These are phyloP conservation scores for Gonium pectorale DNA, from an alignment of 139 green algal genomes.

Conservation along the genomic window DNA sequence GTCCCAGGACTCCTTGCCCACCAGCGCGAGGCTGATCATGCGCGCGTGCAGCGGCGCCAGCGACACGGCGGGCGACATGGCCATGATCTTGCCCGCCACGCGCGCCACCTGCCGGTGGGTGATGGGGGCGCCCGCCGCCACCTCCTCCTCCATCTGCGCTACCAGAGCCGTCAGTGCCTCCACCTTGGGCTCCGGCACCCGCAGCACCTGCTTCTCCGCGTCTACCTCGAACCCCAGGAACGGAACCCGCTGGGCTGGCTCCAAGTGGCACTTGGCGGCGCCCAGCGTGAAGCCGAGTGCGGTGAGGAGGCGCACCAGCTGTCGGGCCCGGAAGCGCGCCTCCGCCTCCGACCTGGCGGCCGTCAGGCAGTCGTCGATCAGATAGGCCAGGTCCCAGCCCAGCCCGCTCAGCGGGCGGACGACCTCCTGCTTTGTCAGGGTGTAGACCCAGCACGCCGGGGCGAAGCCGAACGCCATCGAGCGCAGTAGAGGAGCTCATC, in stretches of 20 bases:
- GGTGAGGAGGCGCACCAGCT: background rate
- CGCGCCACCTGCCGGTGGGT: background rate
- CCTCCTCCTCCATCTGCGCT: background rate
- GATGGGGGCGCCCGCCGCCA: background rate
- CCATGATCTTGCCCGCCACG: background rate
- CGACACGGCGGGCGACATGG: background rate
- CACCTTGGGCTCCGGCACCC: constrained; percentile 3
- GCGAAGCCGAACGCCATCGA: too few relatives aligned
- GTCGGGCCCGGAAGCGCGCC: background rate
- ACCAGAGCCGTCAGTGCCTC: background rate
- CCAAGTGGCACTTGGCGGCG: background rate
- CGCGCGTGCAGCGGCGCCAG: background rate
- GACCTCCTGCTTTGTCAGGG: background rate
- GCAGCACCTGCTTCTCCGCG: background rate
- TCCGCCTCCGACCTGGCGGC: background rate
- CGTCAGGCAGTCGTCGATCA: constrained; percentile 1
- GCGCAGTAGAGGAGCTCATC: too few relatives aligned
- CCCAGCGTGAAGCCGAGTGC: constrained; percentile 1
- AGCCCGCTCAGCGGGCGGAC: too few relatives aligned
- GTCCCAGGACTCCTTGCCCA: background rate
- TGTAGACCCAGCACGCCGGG: too few relatives aligned
- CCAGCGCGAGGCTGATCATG: background rate
- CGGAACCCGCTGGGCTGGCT: background rate
- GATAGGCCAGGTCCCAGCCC: background rate
- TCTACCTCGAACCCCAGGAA: background rate